A percentile compares a stretch with the other conserved stretches of the same genome.
phyloP scores from a whole-genome alignment of 1,284 basidiomycete species.

The Volvariella volvacea region DNA sequence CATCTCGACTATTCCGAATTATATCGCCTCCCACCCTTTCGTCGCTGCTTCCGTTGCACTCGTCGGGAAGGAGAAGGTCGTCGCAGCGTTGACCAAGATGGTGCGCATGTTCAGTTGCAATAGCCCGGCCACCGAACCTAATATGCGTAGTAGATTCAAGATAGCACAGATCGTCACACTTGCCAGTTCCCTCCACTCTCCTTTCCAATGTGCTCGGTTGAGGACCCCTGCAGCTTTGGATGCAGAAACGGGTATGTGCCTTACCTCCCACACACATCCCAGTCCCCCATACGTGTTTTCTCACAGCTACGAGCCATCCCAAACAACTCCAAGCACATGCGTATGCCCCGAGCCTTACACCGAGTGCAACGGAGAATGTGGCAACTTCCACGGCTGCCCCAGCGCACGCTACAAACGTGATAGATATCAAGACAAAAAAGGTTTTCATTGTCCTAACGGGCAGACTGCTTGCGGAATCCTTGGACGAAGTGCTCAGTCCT shows the following conservation, averaged over 20 bases:
- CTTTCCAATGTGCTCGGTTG: constrained; percentile 25
- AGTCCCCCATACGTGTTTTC: not conserved
- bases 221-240: constrained; percentile 35
- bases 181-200: constrained; percentile 39
- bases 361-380: constrained; percentile 43
- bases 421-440: constrained; percentile 9
- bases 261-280: not conserved
- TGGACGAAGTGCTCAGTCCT: constrained; percentile 26
- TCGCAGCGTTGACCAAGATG: constrained; percentile 20
- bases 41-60: constrained; percentile 22
- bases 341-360: constrained; percentile 31
- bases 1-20: constrained; percentile 26
- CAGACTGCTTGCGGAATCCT: constrained; percentile 36
- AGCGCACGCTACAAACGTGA: constrained; percentile 26
- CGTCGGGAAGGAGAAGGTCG: constrained; percentile 18
- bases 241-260: constrained; percentile 39
- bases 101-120: constrained; percentile 25
- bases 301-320: constrained; percentile 20
- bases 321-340: constrained; percentile 26
- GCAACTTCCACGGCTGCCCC: constrained; percentile 29
- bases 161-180: constrained; percentile 21
- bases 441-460: constrained; percentile 21
- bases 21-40: constrained; percentile 24
- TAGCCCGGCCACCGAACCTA: too few species aligned
- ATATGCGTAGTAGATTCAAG: constrained; percentile 10